phyloP scores from a whole-genome alignment of 2,329 filamentous ascomycete genomes.

The Zalaria obscura region DNA sequence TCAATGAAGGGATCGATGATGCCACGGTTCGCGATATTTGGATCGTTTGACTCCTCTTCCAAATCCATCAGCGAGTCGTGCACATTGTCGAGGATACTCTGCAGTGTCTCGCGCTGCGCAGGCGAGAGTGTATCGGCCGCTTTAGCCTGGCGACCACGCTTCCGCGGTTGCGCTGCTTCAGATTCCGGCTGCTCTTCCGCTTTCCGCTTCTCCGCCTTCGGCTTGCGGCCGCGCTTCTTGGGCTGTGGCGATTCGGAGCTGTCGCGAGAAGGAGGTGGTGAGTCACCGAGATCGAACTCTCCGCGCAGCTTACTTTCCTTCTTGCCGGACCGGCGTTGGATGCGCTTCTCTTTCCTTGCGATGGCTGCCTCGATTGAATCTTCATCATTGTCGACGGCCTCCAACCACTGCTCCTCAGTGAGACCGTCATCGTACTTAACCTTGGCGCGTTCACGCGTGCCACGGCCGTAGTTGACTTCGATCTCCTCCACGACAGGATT shows the following conservation, averaged over 20 bases:
- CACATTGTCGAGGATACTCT: conserved; percentile 62
- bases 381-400: conserved; percentile 93
- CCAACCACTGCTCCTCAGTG: conserved; percentile 97
- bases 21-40: conserved; percentile 50
- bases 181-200: conserved; percentile 57
- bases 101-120: conserved; percentile 61
- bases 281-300: conserved; percentile 44
- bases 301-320: conserved; percentile 46
- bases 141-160: conserved; percentile 58
- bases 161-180: conserved; percentile 64
- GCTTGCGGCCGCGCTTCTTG: conserved; percentile 74
- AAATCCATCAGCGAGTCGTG: conserved; percentile 73
- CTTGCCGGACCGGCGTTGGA: conserved; percentile 66
- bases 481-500: conserved; percentile 67
- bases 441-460: conserved; percentile 84
- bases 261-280: conserved; percentile 62
- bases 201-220: conserved; percentile 73
- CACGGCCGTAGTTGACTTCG: conserved; percentile 68
- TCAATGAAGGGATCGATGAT: conserved; percentile 93
- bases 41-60: conserved; percentile 56
- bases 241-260: conserved; percentile 61
- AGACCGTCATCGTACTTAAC: conserved; percentile 95
- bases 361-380: conserved; percentile 89
- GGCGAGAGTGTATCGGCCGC: conserved; percentile 48
- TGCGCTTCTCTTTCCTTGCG: conserved; percentile 73